Conservation (phyloP, 495 filamentous ascomycete species). For the Penicillium turbatum region DNA sequence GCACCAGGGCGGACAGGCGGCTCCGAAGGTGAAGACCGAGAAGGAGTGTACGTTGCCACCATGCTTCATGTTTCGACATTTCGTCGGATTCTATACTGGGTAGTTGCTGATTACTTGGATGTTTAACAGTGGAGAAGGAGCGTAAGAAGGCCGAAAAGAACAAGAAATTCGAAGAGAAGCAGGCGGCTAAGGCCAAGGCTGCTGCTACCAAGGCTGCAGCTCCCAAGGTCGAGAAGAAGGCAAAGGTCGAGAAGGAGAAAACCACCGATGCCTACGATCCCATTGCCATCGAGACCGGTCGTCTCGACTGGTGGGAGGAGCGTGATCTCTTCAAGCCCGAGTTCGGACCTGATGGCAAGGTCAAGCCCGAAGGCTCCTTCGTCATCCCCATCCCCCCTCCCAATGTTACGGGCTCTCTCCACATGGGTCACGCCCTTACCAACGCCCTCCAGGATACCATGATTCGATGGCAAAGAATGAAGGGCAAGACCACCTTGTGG, state of each 20-base stretch:
- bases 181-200: conserved; percentile 50
- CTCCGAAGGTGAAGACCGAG: conserved; percentile 56
- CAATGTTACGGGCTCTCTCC: conserved; percentile 69
- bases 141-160: conserved; percentile 57
- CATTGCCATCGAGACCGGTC: conserved; percentile 51
- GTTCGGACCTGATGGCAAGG: conserved; percentile 58
- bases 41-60: conserved; percentile 47
- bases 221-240: conserved; percentile 52
- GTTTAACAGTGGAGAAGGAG: conserved; percentile 48
- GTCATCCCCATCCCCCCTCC: conserved; percentile 74
- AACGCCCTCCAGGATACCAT: conserved; percentile 69
- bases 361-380: conserved; percentile 64
- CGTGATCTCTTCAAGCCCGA: conserved; percentile 71
- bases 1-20: conserved; percentile 37
- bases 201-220: conserved; percentile 38
- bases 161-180: conserved; percentile 57
- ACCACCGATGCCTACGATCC: conserved; percentile 55
- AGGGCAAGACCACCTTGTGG: conserved; percentile 64
- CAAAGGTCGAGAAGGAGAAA: conserved; percentile 51
- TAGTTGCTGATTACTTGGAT: conserved; percentile 18
- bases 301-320: conserved; percentile 59
- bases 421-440: conserved; percentile 67
- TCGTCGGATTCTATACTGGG: neutral
- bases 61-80: neutral
- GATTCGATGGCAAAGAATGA: conserved; percentile 66